phyloP scores from a whole-genome alignment of 768 basidiomycete species.

The Lentinula aciculospora region DNA sequence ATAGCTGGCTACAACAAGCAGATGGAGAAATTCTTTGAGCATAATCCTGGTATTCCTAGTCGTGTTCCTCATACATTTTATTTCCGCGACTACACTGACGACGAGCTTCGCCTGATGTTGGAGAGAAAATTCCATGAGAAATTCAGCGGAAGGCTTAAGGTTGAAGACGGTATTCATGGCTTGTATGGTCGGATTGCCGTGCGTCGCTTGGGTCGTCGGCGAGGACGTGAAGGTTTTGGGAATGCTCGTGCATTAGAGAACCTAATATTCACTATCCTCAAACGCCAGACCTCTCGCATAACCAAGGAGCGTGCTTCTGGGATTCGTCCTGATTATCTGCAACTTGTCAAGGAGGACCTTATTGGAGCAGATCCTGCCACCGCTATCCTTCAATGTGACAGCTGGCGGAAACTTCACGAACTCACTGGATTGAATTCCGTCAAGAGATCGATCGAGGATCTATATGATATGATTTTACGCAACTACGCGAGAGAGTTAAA shows the following conservation, averaged over 20 bases:
- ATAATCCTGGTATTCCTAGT: constrained; percentile 64
- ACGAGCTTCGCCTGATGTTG: constrained; percentile 32
- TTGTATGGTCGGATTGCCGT: constrained; percentile 34
- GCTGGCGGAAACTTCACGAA: constrained; percentile 30
- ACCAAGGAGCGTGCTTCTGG: constrained; percentile 23
- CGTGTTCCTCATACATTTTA: constrained; percentile 59
- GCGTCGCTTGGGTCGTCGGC: constrained; percentile 32
- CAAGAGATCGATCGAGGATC: constrained; percentile 29
- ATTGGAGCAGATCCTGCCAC: constrained; percentile 39
- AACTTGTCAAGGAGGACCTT: constrained; percentile 32
- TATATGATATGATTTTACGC: constrained; percentile 27
- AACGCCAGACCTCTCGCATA: constrained; percentile 35
- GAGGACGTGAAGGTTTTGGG: constrained; percentile 35
- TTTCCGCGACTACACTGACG: constrained; percentile 51
- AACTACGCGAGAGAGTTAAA: constrained; percentile 37
- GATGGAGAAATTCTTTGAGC: constrained; percentile 77
- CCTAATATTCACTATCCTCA: constrained; percentile 26
- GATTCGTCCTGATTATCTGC: constrained; percentile 22
- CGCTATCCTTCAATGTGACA: constrained; percentile 23
- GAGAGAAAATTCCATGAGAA: constrained; percentile 29
- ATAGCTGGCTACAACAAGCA: constrained; percentile 66
- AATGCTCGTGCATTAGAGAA: constrained; percentile 39
- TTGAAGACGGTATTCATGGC: constrained; percentile 29
- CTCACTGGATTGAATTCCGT: constrained; percentile 31
- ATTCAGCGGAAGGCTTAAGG: constrained; percentile 29